phyloP scores from a whole-genome alignment of 2,329 filamentous ascomycete genomes.

The Beauveria medogensis region DNA sequence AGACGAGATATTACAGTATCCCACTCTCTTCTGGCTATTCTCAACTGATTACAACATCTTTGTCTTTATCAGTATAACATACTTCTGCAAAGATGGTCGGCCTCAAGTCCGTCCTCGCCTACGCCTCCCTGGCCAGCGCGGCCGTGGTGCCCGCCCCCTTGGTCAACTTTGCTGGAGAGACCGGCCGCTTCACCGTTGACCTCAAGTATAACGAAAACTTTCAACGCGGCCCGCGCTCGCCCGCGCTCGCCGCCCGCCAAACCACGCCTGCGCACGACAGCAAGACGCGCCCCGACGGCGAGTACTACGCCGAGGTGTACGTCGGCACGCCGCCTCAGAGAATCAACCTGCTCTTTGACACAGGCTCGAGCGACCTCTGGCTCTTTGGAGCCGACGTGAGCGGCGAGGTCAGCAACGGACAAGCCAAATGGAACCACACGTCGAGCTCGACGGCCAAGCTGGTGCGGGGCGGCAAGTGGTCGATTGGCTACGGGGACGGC shows the following conservation, averaged over 20 bases:
- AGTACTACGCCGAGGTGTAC: slow-evolving; percentile 6
- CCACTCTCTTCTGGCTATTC: not conserved
- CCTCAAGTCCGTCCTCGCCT: not conserved
- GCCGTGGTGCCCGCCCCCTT: not conserved
- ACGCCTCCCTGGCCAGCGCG: not conserved
- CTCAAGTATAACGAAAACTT: slow-evolving; percentile 9
- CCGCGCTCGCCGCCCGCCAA: not conserved
- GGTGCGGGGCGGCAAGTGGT: slow-evolving; percentile 30
- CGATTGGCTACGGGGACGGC: slow-evolving; percentile 35
- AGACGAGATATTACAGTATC: not conserved
- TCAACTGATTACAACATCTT: not conserved
- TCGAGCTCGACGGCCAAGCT: slow-evolving; percentile 30
- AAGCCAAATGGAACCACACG: slow-evolving; percentile 30
- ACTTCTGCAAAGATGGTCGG: not conserved
- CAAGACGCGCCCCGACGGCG: slow-evolving; percentile 1
- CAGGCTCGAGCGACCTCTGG: slow-evolving; percentile 34
- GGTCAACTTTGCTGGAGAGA: not conserved
- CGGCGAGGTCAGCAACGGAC: slow-evolving; percentile 20
- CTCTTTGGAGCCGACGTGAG: slow-evolving; percentile 25
- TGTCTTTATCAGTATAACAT: not conserved
- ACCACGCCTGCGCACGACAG: not conserved
- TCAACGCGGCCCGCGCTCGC: not conserved
- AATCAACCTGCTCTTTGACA: slow-evolving; percentile 33
- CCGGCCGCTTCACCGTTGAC: not conserved
- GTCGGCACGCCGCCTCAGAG: slow-evolving; percentile 27